Evolutionary conservation across 2,329 filamentous ascomycete species (phyloP).

Genomic region (Botrytis aclada): DNA sequence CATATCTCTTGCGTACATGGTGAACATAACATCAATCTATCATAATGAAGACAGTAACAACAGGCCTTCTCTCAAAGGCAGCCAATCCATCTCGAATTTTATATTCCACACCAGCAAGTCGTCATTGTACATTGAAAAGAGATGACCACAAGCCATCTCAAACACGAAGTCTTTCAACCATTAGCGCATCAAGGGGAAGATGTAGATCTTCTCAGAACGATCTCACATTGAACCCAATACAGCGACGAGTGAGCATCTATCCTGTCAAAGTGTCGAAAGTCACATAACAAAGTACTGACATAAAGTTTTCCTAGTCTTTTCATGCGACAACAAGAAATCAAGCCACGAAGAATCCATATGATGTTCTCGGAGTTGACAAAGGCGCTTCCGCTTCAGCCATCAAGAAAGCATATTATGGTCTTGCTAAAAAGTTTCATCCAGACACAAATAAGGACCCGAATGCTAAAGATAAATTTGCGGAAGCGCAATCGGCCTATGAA

Average conservation of each 20-base stretch:
- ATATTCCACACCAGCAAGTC: slow-evolving; percentile 31
- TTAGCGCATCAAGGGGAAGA: background rate
- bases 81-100: slow-evolving; percentile 33
- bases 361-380: slow-evolving; percentile 79
- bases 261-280: background rate
- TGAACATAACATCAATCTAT: background rate
- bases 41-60: slow-evolving; percentile 37
- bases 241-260: slow-evolving; percentile 31
- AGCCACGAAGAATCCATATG: slow-evolving; percentile 73
- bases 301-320: slow-evolving; percentile 29
- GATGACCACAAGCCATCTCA: slow-evolving; percentile 25
- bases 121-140: slow-evolving; percentile 25
- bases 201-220: slow-evolving; percentile 5
- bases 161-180: slow-evolving; percentile 23
- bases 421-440: slow-evolving; percentile 96
- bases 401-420: slow-evolving; percentile 96
- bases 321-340: slow-evolving; percentile 34
- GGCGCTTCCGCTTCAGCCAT: slow-evolving; percentile 80
- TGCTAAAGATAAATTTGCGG: slow-evolving; percentile 93
- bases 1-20: background rate
- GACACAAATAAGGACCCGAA: slow-evolving; percentile 93
- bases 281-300: slow-evolving; percentile 8
- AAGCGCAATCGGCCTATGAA: slow-evolving; percentile 93
- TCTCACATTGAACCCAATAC: slow-evolving; percentile 10
- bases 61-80: slow-evolving; percentile 36